Conservation (phyloP, 2,329 filamentous ascomycete genomes). For the Didymella sp. region DNA sequence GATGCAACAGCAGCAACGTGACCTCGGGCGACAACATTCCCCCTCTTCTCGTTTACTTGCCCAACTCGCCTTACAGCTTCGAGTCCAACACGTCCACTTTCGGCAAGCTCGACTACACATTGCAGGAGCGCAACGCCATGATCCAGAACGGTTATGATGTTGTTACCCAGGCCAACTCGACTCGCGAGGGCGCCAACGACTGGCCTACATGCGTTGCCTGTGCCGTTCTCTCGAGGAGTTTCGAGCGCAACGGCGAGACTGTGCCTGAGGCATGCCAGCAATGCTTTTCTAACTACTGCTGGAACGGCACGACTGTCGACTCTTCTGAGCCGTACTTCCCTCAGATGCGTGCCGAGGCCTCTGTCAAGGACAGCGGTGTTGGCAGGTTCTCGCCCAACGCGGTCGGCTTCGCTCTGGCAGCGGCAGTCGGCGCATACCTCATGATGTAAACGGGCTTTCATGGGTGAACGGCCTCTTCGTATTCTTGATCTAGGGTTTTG, state of each 20-base stretch:
- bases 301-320: slow-evolving; percentile 75
- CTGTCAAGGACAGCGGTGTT: slow-evolving; percentile 27
- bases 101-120: slow-evolving; percentile 65
- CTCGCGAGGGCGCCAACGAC: slow-evolving; percentile 63
- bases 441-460: slow-evolving; percentile 18
- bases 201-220: slow-evolving; percentile 90
- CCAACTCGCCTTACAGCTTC: slow-evolving; percentile 81
- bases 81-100: slow-evolving; percentile 83
- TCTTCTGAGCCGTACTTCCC: slow-evolving; percentile 40
- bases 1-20: slow-evolving; percentile 72
- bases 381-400: slow-evolving; percentile 35
- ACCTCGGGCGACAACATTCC: slow-evolving; percentile 56
- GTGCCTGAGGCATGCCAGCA: slow-evolving; percentile 74
- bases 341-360: slow-evolving; percentile 21
- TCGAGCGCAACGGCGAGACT: slow-evolving; percentile 71
- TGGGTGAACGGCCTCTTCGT: background rate
- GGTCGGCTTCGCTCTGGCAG: slow-evolving; percentile 28
- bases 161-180: slow-evolving; percentile 82
- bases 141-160: slow-evolving; percentile 87
- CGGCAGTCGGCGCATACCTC: slow-evolving; percentile 25
- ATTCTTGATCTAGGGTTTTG: slow-evolving; percentile 1
- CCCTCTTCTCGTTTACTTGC: slow-evolving; percentile 85
- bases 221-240: slow-evolving; percentile 79
- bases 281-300: slow-evolving; percentile 89
- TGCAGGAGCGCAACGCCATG: slow-evolving; percentile 74